These are phyloP conservation scores for Populus hybrid DNA, from an alignment of 441 rosid species.

Conservation along the genomic window DNA sequence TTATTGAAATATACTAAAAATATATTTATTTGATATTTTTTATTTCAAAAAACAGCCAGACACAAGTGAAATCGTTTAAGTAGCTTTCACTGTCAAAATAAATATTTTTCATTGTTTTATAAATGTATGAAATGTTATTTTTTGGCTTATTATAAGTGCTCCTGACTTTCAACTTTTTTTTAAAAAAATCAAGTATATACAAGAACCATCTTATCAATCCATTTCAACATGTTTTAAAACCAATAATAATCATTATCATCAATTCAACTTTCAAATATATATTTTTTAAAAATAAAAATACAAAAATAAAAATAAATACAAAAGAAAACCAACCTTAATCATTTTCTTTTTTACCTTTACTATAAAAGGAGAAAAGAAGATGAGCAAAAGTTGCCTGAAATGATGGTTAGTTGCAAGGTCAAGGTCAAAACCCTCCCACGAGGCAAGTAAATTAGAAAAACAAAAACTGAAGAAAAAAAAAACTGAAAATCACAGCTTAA, in stretches of 20 bases:
- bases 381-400: slow-evolving; percentile 45
- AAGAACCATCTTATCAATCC: not conserved
- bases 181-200: not conserved
- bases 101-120: no score
- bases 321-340: not conserved
- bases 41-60: no score
- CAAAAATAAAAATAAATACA: not conserved
- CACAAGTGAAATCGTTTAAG: no score
- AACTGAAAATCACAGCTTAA: not conserved
- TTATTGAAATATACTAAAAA: no score
- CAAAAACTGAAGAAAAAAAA: slow-evolving; percentile 9
- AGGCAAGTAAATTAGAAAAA: slow-evolving; percentile 11
- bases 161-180: not conserved
- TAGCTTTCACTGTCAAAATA: no score
- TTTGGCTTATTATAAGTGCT: not conserved
- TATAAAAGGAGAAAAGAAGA: slow-evolving; percentile 24
- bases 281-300: not conserved
- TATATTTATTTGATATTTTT: no score
- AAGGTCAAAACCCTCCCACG: slow-evolving; percentile 35
- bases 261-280: no score
- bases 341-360: slow-evolving; percentile 10
- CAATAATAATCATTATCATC: not conserved
- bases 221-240: not conserved
- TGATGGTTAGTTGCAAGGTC: slow-evolving; percentile 41
- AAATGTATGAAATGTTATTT: not conserved